Evolutionary conservation across 495 filamentous ascomycete species (phyloP).

Genomic region (Tricharina praecox): DNA sequence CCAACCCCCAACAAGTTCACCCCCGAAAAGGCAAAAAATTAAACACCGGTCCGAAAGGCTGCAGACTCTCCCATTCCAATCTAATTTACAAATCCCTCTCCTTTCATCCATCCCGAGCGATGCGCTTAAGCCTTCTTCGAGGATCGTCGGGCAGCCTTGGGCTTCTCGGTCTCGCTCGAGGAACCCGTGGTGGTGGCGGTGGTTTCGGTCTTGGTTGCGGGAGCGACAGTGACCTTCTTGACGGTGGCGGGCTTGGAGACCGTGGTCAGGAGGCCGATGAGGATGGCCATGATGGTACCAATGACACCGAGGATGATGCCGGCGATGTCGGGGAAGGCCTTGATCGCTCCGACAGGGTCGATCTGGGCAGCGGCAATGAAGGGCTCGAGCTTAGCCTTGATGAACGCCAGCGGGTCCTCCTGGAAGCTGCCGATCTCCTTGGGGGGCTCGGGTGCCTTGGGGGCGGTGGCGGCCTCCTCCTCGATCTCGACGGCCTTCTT

Average conservation of each 20-base stretch:
- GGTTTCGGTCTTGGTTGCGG: conserved; percentile 17
- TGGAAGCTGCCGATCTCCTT: conserved; percentile 67
- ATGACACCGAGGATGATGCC: conserved; percentile 55
- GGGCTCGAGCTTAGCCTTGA: conserved; percentile 79
- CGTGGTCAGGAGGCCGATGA: conserved; percentile 38
- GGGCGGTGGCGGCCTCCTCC: conserved; percentile 66
- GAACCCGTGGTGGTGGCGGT: conserved; percentile 13
- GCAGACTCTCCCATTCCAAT: background rate
- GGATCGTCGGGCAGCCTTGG: conserved; percentile 20
- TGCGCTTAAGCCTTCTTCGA: conserved; percentile 22
- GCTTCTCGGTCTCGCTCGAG: conserved; percentile 23
- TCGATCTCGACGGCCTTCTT: conserved; percentile 75
- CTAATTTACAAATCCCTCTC: conserved; percentile 7
- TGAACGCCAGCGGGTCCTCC: conserved; percentile 77
- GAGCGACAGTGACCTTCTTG: conserved; percentile 8
- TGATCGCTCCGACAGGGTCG: conserved; percentile 77
- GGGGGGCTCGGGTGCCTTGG: conserved; percentile 51
- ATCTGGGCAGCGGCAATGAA: conserved; percentile 73
- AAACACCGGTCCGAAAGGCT: background rate
- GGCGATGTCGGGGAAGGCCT: conserved; percentile 80
- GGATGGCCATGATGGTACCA: conserved; percentile 48
- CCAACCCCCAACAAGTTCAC: background rate
- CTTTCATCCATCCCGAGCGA: background rate
- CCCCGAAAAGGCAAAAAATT: background rate
- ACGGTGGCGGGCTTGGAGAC: conserved; percentile 30